Conservation (phyloP, 169 alveolate species). For the Eimeria praecox region DNA sequence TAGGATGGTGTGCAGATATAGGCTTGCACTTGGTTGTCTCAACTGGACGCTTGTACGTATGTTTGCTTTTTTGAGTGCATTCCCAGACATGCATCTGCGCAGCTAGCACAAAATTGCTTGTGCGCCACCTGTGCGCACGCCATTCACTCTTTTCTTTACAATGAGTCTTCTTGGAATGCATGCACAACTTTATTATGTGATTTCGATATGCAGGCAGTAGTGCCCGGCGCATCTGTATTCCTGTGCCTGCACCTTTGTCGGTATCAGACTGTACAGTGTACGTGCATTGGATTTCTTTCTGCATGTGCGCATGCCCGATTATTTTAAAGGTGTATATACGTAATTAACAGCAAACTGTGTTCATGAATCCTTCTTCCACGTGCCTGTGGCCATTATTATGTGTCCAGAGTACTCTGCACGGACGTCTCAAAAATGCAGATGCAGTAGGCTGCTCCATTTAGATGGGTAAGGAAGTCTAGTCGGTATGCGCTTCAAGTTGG, state of each 20-base stretch:
- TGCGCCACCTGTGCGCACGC: background rate
- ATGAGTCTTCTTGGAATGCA: background rate
- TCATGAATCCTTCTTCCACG: background rate
- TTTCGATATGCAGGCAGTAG: background rate
- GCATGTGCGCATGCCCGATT: background rate
- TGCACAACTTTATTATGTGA: background rate
- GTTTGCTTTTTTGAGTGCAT: background rate
- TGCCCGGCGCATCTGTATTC: background rate
- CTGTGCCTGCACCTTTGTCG: background rate
- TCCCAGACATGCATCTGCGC: background rate
- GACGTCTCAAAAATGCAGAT: background rate
- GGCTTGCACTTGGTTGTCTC: background rate
- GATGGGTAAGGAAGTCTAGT: background rate
- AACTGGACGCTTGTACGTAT: background rate
- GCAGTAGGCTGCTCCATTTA: background rate
- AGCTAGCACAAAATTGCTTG: background rate
- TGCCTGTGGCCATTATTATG: background rate
- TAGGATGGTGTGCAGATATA: background rate
- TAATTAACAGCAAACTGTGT: background rate
- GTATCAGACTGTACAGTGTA: background rate
- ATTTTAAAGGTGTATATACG: background rate
- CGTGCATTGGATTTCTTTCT: background rate
- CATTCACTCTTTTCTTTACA: background rate
- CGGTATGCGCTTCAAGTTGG: background rate
- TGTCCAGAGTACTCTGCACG: background rate